Base-by-base conservation (phyloP, 345 rosid genomes). In the Euphorbia pulcherrima region DNA sequence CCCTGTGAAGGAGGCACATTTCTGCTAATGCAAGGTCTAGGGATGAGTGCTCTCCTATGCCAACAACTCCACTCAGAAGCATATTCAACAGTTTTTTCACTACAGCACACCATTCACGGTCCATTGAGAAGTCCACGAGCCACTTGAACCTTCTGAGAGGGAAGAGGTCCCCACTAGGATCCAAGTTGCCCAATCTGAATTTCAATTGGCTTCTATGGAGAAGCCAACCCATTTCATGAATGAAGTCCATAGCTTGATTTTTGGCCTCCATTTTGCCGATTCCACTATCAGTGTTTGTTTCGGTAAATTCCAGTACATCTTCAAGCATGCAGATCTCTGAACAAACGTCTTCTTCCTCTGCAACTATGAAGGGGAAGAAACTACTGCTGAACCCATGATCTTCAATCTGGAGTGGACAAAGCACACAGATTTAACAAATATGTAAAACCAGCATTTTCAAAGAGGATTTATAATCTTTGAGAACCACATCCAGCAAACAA, bases 221-320 rank as follows among this genome's bases (percentile, higher is more conserved):
- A 71, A 95, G 87, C 99, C 99, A 95, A 56, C 99, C 97, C 67
- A 95, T 81, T 83, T 95, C 99, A 73, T 95, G 89, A 72, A 95
- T 83, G 82, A 95, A 95, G 59, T 92, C 90, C 89, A 90, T 77
- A 56, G 92, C 99, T 79, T 83, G 87, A 68, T 82, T 85, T 76
- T 71, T 89, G 69, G 81, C 80, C 61, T 80, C 90, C 59, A 72
- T 29, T 62, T 71, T 77, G 54, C 60, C 79, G 62, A 59, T 68
- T 69, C 60, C 76, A 17, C 29, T 75, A 70, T 76, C 80, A 33
- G 28, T 74, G 83, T 88, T 88, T 30, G 87, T 75, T 67, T 75
- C 96, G 35, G 68, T 61, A 60, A 77, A 79, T 64, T 92, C 99
- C 79, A 95, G 55, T 0, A 75, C 81, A 67, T 70, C 75, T 78